Conservation (phyloP, 2,329 filamentous ascomycete genomes). For the Trichoderma sp. region DNA sequence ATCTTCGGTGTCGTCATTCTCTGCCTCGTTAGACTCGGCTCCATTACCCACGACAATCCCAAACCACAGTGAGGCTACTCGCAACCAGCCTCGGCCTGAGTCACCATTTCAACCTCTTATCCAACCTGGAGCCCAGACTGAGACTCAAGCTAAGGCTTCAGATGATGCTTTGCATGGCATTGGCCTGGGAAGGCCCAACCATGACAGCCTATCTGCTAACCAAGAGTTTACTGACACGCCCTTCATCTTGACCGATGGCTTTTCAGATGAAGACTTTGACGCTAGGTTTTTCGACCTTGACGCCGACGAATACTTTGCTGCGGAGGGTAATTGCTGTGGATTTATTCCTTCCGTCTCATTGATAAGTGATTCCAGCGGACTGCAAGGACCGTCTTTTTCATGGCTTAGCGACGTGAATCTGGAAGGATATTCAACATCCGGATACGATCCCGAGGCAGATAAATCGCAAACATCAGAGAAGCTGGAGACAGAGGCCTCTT, state of each 20-base stretch:
- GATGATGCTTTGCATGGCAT: neutral
- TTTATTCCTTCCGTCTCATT: conserved; percentile 27
- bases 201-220: neutral
- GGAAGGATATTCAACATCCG: neutral
- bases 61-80: neutral
- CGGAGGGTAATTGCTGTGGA: conserved; percentile 31
- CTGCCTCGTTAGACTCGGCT: conserved; percentile 2
- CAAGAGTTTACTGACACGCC: neutral
- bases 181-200: neutral
- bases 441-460: neutral
- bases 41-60: neutral
- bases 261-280: conserved; percentile 28
- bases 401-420: conserved; percentile 7
- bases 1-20: conserved; percentile 4
- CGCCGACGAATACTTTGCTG: conserved; percentile 30
- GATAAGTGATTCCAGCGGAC: conserved; percentile 11
- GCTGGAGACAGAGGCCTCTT: neutral
- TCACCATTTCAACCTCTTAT: neutral
- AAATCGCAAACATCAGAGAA: neutral
- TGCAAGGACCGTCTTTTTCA: conserved; percentile 12
- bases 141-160: neutral
- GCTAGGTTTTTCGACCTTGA: conserved; percentile 31
- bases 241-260: neutral
- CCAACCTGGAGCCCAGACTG: neutral
- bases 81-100: neutral